Evolutionary conservation across 306 rosid genomes (phyloP), one percentile per base, ranked within the genome.

Genomic region (Datisca glomerata): DNA sequence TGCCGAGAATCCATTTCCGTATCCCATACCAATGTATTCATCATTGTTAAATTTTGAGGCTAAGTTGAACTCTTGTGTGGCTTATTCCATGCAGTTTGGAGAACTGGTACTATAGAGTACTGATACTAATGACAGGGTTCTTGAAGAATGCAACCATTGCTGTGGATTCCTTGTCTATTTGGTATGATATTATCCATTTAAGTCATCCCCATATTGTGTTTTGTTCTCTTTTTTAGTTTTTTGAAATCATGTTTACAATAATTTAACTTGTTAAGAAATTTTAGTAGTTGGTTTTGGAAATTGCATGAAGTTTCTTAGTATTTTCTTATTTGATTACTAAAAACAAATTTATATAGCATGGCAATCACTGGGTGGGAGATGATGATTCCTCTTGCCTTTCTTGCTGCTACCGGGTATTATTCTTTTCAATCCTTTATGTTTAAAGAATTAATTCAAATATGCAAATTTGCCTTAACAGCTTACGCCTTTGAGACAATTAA

Each of bases 41-140:
- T n/a, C n/a, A n/a, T n/a, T n/a, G n/a, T n/a, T n/a, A n/a, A n/a
- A n/a, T n/a, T n/a, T n/a, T n/a, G n/a, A n/a, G n/a, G n/a, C n/a
- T n/a, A n/a, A n/a, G n/a, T n/a, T n/a, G n/a, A n/a, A n/a, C n/a
- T n/a, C n/a, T n/a, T n/a, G n/a, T n/a, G n/a, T n/a, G n/a, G n/a
- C n/a, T n/a, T n/a, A n/a, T n/a, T n/a, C n/a, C n/a, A 1, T 28
- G 60, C 71, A 81, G 93, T 50, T 57, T 83, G 34, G 91, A 75
- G 57, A 72, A 57, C 57, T 83, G 94, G 94, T 79, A 79, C 43
- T 79, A 84, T 22, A 68, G 64, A 22, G 70, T 84, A 38, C 34
- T 84, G 20, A 49, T 76, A 18, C 51, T 84, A 12, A 64, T 84
- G 80, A 79, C 86, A 0, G 94, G 94, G 1, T 33, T 56, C 48